Conservation (phyloP, 2,329 filamentous ascomycete species). For the Phaeosphaeria sp. region DNA sequence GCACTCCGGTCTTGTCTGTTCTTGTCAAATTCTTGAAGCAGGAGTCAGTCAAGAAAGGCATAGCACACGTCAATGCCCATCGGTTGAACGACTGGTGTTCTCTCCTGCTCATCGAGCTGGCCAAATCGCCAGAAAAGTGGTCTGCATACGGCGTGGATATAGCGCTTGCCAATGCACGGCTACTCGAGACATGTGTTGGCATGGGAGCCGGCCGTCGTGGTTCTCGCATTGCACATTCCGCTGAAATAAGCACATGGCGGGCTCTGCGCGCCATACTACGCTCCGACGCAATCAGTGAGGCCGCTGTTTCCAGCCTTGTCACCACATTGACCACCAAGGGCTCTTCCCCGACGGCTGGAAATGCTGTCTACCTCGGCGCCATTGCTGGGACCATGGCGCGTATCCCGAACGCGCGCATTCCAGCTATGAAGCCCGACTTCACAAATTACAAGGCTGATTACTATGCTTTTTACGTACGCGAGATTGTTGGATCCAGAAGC, state of each 20-base stretch:
- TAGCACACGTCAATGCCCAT: conserved; percentile 82
- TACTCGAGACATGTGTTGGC: conserved; percentile 78
- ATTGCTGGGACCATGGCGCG: conserved; percentile 86
- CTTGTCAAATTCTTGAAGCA: conserved; percentile 72
- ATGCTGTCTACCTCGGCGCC: conserved; percentile 81
- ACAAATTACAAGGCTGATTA: conserved; percentile 73
- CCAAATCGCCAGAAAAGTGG: conserved; percentile 66
- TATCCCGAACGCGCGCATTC: conserved; percentile 68
- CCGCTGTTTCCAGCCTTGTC: conserved; percentile 69
- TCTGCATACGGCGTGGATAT: conserved; percentile 69
- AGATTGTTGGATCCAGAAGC: conserved; percentile 80
- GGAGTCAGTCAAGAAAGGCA: conserved; percentile 77
- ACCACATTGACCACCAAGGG: conserved; percentile 72
- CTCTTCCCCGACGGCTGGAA: conserved; percentile 67
- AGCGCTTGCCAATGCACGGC: conserved; percentile 72
- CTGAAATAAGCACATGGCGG: conserved; percentile 78
- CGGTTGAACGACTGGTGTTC: conserved; percentile 91
- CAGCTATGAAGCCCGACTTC: conserved; percentile 67
- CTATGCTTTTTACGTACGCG: conserved; percentile 82
- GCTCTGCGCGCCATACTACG: conserved; percentile 78
- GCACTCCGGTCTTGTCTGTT: conserved; percentile 63
- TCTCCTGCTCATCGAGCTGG: conserved; percentile 75
- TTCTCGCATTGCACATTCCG: conserved; percentile 71
- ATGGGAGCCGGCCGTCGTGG: conserved; percentile 32
- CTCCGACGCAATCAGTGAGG: conserved; percentile 62